Evolutionary conservation across 2,329 filamentous ascomycete species (phyloP), one percentile per base, ranked within the genome.

Genomic region (Dothiorella sarmentorum): DNA sequence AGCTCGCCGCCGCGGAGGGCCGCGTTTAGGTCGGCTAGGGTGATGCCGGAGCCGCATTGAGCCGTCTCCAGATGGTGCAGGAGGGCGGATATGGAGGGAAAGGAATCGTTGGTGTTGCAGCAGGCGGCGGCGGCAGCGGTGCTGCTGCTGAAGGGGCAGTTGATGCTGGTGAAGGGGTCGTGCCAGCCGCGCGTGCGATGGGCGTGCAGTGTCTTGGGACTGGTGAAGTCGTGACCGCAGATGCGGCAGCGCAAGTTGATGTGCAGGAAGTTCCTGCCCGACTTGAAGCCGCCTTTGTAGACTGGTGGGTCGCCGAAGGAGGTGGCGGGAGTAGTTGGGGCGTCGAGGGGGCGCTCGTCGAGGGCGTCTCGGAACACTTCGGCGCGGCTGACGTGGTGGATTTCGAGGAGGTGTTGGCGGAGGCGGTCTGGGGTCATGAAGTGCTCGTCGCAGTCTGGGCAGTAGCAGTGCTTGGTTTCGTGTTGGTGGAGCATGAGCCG

Each of bases 371-470:
- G 47, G 35, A 59, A 59, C 9, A 59, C 33, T 11, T 35, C 20
- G 47, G 47, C 43, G 47, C 57, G 57, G 24, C 22, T 33, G 20
- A 55, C 11, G 17, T 27, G 37, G 38, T 59, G 57, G 3, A 17
- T 17, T 6, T 33, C 57, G 38, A 59, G 38, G 10, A 59, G 49
- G 47, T 59, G 57, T 18, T 59, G 57, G 22, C 57, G 57, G 18
- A 59, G 57, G n/a, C 57, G 37, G 31, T 59, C 57, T 6, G 57
- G 57, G 3, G 47, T 55, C 49, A 59, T 53, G 57, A 59, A 59
- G 22, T 59, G 57, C 38, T 53, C 47, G 6, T 38, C 24, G 49
- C 57, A 59, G 22, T 18, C 40, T 11, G 47, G 20, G 38, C 57
- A 59, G n/a, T 59, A 22, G 40, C 57, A 59, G 47, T 59, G 57